phyloP scores from a whole-genome alignment of 768 basidiomycete species.

The Russula olivacea region DNA sequence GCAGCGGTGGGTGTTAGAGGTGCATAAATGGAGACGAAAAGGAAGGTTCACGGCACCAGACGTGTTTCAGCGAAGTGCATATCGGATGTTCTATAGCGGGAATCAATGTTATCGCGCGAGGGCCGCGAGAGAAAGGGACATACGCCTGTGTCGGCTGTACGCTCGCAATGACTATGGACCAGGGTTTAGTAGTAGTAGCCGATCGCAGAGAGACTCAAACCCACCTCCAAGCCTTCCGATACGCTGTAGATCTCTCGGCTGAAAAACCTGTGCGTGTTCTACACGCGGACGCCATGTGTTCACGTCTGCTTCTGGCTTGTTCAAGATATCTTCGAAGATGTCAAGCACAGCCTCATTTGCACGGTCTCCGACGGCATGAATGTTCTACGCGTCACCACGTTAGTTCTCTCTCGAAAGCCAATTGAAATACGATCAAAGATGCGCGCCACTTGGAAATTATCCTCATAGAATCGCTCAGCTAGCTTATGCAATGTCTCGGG shows the following conservation, averaged over 20 bases:
- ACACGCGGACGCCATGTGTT: slow-evolving; percentile 65
- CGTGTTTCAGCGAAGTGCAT: slow-evolving; percentile 90
- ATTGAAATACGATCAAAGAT: background rate
- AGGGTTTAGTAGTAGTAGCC: background rate
- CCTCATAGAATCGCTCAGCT: slow-evolving; percentile 58
- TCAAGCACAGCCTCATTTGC: slow-evolving; percentile 81
- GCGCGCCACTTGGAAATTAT: slow-evolving; percentile 80
- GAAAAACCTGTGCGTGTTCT: slow-evolving; percentile 91
- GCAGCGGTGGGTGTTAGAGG: background rate
- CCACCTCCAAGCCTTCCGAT: slow-evolving; percentile 67
- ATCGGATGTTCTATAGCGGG: slow-evolving; percentile 59
- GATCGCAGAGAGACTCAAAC: slow-evolving; percentile 25
- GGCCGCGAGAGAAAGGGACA: slow-evolving; percentile 31
- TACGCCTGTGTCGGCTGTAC: slow-evolving; percentile 92
- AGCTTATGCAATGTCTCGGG: slow-evolving; percentile 48
- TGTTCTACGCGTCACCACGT: slow-evolving; percentile 47
- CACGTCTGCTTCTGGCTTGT: slow-evolving; percentile 31
- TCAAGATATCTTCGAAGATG: slow-evolving; percentile 61
- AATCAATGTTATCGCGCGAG: background rate
- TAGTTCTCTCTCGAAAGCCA: background rate
- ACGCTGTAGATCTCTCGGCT: slow-evolving; percentile 58
- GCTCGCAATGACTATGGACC: slow-evolving; percentile 67
- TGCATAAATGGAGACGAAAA: background rate
- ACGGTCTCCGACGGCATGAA: slow-evolving; percentile 84
- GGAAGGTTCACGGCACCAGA: slow-evolving; percentile 41